These are phyloP conservation scores for Blastobotrys raffinosifermentans DNA, from an alignment of 1,139 yeast genomes.

Conservation along the genomic window DNA sequence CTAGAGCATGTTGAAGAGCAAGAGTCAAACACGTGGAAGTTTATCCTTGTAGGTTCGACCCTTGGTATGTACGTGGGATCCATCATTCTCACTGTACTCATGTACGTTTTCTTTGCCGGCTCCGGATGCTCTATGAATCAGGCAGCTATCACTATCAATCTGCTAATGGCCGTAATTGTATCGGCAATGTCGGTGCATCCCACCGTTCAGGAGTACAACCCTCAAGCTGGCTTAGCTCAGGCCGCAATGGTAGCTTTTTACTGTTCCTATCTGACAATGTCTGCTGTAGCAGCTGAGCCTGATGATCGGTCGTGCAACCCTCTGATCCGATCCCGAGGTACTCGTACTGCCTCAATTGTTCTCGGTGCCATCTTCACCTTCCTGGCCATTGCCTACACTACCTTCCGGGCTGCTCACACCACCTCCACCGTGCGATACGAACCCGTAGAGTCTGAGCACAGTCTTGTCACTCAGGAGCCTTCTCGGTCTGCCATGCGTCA, in stretches of 20 bases:
- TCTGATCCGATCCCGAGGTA: constrained; percentile 77
- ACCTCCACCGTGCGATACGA: constrained; percentile 31
- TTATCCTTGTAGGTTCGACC: constrained; percentile 79
- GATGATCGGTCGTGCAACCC: constrained; percentile 93
- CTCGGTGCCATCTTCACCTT: constrained; percentile 92
- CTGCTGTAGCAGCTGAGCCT: constrained; percentile 96
- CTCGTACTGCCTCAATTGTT: constrained; percentile 82
- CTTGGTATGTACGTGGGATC: constrained; percentile 74
- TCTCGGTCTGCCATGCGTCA: constrained; percentile 71
- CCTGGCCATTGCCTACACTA: constrained; percentile 92
- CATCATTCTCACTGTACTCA: constrained; percentile 62
- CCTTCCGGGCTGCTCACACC: constrained; percentile 83
- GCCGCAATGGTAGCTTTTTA: constrained; percentile 93
- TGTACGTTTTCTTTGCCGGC: constrained; percentile 80
- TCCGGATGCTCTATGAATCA: constrained; percentile 88
- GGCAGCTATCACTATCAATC: constrained; percentile 73
- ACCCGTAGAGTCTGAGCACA: constrained; percentile 32
- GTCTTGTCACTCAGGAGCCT: constrained; percentile 48
- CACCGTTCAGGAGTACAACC: constrained; percentile 82
- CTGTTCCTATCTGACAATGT: constrained; percentile 84
- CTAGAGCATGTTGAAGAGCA: constrained; percentile 83
- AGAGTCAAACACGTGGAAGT: constrained; percentile 80
- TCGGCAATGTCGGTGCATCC: constrained; percentile 75
- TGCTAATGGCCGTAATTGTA: constrained; percentile 56
- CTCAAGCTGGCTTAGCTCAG: constrained; percentile 95